These are phyloP conservation scores for Aegilops speltoides DNA, from an alignment of 176 grass and related monocot species.

Conservation along the genomic window DNA sequence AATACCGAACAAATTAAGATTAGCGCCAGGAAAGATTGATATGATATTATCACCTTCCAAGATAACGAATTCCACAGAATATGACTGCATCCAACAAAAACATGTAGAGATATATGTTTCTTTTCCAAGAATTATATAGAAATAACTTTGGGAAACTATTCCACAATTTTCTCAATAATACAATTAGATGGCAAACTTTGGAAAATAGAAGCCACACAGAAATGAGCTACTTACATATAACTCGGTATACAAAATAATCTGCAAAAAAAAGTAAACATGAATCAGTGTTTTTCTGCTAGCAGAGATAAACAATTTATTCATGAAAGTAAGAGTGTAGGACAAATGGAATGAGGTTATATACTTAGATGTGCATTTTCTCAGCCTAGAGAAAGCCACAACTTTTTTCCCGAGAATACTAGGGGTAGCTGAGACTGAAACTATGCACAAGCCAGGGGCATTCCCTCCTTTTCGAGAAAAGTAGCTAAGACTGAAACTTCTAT, in stretches of 20 bases:
- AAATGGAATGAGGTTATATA: too few relatives aligned
- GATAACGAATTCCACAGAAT: constrained; percentile 98
- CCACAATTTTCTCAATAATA: background rate
- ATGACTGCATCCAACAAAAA: constrained; percentile 58
- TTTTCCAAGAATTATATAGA: background rate
- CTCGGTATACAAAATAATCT: constrained; percentile 88
- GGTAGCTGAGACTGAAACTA: background rate
- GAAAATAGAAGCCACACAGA: background rate
- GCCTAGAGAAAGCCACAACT: background rate
- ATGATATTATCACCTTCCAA: constrained; percentile 93
- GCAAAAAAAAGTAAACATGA: constrained; percentile 41
- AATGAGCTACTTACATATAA: constrained; percentile 69
- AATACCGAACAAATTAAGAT: constrained; percentile 61
- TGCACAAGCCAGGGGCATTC: background rate
- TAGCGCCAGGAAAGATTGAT: constrained; percentile 62
- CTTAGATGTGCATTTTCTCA: background rate
- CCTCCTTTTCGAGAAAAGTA: background rate
- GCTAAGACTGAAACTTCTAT: background rate
- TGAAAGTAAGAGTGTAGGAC: too few relatives aligned
- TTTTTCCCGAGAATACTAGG: background rate
- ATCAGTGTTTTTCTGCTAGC: background rate
- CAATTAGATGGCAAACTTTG: background rate
- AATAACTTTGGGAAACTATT: background rate
- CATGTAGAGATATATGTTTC: background rate
- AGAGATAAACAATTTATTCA: constrained; percentile 1